These are phyloP conservation scores for Boeremia lycopersici DNA, from an alignment of 2,329 filamentous ascomycete genomes.

Conservation along the genomic window DNA sequence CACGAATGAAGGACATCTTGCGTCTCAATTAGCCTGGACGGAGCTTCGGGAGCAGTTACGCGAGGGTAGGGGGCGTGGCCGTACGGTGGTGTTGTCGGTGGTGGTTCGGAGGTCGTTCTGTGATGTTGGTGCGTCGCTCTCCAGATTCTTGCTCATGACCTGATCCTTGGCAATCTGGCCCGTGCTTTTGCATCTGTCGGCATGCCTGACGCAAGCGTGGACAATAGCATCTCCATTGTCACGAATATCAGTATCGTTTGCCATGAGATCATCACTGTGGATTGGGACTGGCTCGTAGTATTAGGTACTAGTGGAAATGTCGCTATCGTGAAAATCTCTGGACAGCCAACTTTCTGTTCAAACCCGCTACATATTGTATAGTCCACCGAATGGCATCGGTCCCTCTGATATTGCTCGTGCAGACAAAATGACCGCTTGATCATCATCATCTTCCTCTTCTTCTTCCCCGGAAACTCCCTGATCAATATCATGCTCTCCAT, in stretches of 20 bases:
- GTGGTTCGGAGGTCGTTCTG: slow-evolving; percentile 32
- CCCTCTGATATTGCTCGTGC: slow-evolving; percentile 24
- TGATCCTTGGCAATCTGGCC: slow-evolving; percentile 24
- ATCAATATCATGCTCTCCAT: slow-evolving; percentile 17
- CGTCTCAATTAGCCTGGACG: slow-evolving; percentile 33
- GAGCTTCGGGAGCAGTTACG: slow-evolving; percentile 27
- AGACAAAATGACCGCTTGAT: slow-evolving; percentile 18
- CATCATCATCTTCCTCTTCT: slow-evolving; percentile 26
- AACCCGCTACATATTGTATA: slow-evolving; percentile 24
- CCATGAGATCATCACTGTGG: too few species aligned
- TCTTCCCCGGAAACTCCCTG: slow-evolving; percentile 24
- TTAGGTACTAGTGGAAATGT: too few species aligned
- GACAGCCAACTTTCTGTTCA: background rate
- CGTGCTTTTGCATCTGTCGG: background rate
- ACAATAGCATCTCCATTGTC: too few species aligned
- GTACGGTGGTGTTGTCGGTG: slow-evolving; percentile 30
- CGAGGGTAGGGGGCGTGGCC: slow-evolving; percentile 28
- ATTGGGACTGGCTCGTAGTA: background rate
- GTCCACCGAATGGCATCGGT: slow-evolving; percentile 31
- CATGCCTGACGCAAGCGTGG: too few species aligned
- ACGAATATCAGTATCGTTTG: too few species aligned
- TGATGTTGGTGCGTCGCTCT: slow-evolving; percentile 26
- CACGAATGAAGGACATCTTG: slow-evolving; percentile 48
- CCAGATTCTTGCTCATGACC: slow-evolving; percentile 14
- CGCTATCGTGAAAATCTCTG: background rate